Percentiles rank a stretch among this genome's conserved stretches.
Conservation (phyloP, 345 rosid genomes). For the Hypericum androsaemum region DNA sequence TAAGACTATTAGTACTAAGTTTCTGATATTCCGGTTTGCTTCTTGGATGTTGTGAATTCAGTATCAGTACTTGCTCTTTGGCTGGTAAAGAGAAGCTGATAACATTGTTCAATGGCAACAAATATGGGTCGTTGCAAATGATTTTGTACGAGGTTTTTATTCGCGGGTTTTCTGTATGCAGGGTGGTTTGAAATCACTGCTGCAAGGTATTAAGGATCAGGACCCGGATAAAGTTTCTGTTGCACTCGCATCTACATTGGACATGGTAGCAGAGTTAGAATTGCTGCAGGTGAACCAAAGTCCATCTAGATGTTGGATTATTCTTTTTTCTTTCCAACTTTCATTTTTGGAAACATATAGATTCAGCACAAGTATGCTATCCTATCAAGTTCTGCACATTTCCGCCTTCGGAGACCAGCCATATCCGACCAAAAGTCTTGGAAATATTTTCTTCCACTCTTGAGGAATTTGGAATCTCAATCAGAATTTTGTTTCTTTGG, state of each 20-base stretch:
- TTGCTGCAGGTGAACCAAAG: constrained; percentile 58
- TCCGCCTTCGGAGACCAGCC: not conserved
- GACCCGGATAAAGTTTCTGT: constrained; percentile 87
- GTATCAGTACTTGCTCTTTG: too few species aligned
- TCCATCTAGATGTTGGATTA: too few species aligned
- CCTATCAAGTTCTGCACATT: too few species aligned
- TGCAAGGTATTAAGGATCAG: constrained; percentile 63
- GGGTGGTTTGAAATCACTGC: constrained; percentile 82
- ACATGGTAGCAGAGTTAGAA: constrained; percentile 77
- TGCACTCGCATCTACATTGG: constrained; percentile 72
- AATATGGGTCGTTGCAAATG: constrained; percentile 10
- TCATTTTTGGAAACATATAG: not conserved
- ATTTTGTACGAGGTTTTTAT: constrained; percentile 8
- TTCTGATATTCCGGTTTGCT: too few species aligned
- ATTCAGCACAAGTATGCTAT: not conserved
- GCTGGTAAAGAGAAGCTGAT: too few species aligned
- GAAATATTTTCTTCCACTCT: not conserved
- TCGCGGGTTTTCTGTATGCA: constrained; percentile 20
- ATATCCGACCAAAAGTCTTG: not conserved
- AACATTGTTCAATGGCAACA: too few species aligned
- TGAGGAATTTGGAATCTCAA: constrained; percentile 11
- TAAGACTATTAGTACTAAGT: too few species aligned
- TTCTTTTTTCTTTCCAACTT: not conserved
- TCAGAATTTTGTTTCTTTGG: constrained; percentile 17
- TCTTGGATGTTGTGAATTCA: too few species aligned